phyloP scores from a whole-genome alignment of 148 eudicot species.

The Vaccinium myrtillus region DNA sequence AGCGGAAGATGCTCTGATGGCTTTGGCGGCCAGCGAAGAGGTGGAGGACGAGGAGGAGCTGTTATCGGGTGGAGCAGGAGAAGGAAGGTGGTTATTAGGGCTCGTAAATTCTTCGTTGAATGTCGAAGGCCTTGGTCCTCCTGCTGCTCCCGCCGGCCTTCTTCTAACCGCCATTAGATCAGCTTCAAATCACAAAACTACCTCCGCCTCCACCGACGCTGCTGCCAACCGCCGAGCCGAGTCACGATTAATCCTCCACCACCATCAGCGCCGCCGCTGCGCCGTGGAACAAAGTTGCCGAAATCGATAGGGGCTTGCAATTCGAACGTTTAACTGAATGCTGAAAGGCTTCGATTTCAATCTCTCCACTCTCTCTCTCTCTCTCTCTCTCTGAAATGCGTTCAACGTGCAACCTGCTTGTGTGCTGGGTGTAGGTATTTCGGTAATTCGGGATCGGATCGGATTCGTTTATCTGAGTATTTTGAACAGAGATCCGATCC shows the following conservation, averaged over 20 bases:
- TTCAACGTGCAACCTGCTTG: background rate
- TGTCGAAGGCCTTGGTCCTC: conserved; percentile 9
- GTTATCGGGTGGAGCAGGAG: conserved; percentile 21
- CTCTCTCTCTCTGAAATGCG: conserved; percentile 12
- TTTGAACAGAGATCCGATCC: background rate
- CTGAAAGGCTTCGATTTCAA: background rate
- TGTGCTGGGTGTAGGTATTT: background rate
- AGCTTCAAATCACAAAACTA: background rate
- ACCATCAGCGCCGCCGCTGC: background rate
- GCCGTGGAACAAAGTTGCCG: background rate
- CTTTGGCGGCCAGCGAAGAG: conserved; percentile 47
- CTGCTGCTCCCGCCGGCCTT: conserved; percentile 27
- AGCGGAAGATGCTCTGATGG: conserved; percentile 46
- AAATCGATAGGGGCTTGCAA: background rate
- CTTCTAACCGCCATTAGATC: conserved; percentile 36
- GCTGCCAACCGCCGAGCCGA: background rate
- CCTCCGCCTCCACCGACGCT: background rate
- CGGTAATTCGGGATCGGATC: background rate
- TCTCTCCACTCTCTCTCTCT: background rate
- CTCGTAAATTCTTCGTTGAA: conserved; percentile 17
- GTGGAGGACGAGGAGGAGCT: conserved; percentile 30
- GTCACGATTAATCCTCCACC: background rate
- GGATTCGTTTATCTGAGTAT: too few relatives aligned
- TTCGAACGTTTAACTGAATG: background rate
- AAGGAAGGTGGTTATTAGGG: conserved; percentile 14